These are phyloP conservation scores for Gynostemma pentaphyllum DNA, from an alignment of 306 rosid genomes.

Conservation along the genomic window DNA sequence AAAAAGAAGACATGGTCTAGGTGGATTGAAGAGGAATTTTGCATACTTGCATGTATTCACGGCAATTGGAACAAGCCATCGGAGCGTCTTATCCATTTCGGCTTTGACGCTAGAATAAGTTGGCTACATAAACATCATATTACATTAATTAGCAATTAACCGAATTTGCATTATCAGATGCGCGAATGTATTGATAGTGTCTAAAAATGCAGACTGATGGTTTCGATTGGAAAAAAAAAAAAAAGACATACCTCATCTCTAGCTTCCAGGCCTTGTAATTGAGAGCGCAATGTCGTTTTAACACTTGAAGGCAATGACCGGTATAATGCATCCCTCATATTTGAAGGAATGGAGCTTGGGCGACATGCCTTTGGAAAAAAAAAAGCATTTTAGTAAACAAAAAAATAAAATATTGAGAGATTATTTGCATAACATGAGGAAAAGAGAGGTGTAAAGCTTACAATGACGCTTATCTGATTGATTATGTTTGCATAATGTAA, in stretches of 20 bases:
- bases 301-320: constrained; percentile 59
- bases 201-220: background rate
- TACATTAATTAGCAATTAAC: background rate
- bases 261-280: constrained; percentile 33
- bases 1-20: background rate
- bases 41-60: constrained; percentile 69
- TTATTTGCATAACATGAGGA: background rate
- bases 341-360: constrained; percentile 64
- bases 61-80: constrained; percentile 78
- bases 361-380: constrained; percentile 56
- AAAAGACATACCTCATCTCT: constrained; percentile 46
- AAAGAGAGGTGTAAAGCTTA: constrained; percentile 24
- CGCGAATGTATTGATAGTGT: no score
- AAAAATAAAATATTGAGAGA: background rate
- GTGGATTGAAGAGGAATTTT: background rate
- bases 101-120: constrained; percentile 43
- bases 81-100: constrained; percentile 65
- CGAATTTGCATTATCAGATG: no score
- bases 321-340: constrained; percentile 67
- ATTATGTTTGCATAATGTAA: constrained; percentile 84
- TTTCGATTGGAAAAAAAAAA: background rate
- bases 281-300: constrained; percentile 62
- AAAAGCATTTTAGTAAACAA: background rate
- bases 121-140: constrained; percentile 34
- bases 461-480: constrained; percentile 72